Evolutionary conservation across 371 early-diverging fungal species (phyloP).

Genomic region (Encephalitozoon intestinalis): DNA sequence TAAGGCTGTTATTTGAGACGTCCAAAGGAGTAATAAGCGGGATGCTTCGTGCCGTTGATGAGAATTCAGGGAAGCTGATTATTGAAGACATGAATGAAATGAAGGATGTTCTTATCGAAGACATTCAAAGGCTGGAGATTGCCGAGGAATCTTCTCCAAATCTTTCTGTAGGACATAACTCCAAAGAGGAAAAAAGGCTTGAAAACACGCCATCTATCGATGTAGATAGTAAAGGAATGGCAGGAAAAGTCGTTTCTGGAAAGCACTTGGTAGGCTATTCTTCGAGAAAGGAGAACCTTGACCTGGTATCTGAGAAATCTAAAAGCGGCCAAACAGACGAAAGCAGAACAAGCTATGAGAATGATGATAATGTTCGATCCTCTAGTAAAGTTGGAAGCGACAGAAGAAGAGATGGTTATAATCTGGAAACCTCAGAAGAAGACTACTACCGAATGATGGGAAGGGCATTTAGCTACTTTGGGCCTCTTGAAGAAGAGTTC

Average conservation of each 20-base stretch:
- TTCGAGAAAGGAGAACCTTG: not conserved
- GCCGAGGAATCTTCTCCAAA: not conserved
- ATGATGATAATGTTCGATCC: not conserved
- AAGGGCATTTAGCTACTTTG: not conserved
- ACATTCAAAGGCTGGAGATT: not conserved
- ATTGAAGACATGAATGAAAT: not conserved
- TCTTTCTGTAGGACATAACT: not conserved
- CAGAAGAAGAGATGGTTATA: not conserved
- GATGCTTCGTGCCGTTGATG: not conserved
- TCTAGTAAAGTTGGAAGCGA: not conserved
- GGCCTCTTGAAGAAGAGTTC: slow-evolving; percentile 11
- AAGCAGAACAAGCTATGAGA: not conserved
- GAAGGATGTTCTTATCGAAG: not conserved
- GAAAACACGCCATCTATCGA: not conserved
- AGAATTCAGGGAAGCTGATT: not conserved
- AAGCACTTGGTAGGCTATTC: not conserved
- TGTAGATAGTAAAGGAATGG: not conserved
- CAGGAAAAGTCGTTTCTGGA: not conserved
- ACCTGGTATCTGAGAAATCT: not conserved
- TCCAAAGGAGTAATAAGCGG: not conserved
- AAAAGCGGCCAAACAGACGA: not conserved
- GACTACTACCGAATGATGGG: not conserved
- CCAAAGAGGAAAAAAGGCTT: not conserved
- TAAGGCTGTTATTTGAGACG: not conserved
- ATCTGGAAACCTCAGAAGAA: not conserved